Evolutionary conservation across 78 protist genomes (phyloP).

Genomic region (Dictyostelium firmibasis): DNA sequence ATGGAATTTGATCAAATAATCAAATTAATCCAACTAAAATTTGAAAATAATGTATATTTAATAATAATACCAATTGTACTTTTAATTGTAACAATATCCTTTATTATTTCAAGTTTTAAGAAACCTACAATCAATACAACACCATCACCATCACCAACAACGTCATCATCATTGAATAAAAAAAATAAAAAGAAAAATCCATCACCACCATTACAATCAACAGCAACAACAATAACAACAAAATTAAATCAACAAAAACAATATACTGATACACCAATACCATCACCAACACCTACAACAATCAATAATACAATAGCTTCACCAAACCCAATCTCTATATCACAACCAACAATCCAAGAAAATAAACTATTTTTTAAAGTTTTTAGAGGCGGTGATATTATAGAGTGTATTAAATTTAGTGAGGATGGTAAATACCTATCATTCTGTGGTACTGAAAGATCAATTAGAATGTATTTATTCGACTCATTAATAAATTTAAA

Average conservation of each 20-base stretch:
- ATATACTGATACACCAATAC: neutral
- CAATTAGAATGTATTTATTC: neutral
- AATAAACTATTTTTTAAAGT: constrained; percentile 11
- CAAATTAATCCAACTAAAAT: neutral
- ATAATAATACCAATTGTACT: neutral
- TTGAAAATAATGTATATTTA: neutral
- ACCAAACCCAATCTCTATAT: neutral
- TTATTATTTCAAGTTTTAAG: neutral
- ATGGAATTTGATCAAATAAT: neutral
- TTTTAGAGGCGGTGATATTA: neutral
- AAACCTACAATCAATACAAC: neutral
- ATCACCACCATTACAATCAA: neutral
- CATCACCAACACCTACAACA: neutral
- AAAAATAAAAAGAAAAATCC: neutral
- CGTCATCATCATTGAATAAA: neutral
- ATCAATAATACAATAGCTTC: neutral
- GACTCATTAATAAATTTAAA: neutral
- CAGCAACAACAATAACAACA: neutral
- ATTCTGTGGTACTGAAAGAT: neutral
- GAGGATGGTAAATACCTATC: neutral
- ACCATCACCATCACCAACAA: neutral
- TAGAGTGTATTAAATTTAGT: constrained; percentile 3
- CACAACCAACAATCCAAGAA: neutral
- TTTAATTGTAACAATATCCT: neutral
- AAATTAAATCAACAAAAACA: neutral